A percentile compares a stretch with the other conserved stretches of the same genome.
Conservation (phyloP, 768 basidiomycete genomes). For the Brasilioporus rufonigricans region DNA sequence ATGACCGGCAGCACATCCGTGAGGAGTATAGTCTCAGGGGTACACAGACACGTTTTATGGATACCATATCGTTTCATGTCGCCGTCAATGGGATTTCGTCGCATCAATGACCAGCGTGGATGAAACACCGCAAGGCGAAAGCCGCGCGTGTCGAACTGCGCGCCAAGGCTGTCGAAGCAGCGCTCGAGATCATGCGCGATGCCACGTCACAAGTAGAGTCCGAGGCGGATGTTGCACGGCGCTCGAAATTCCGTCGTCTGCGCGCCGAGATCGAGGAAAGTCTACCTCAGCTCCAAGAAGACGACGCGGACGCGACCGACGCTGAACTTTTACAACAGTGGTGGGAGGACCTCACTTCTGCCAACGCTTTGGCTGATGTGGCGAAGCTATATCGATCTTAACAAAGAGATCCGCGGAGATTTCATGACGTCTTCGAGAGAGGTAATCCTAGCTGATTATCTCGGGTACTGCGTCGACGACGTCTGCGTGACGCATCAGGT, state of each 20-base stretch:
- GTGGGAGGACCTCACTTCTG: constrained; percentile 93
- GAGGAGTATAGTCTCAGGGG: constrained; percentile 78
- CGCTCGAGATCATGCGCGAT: constrained; percentile 51
- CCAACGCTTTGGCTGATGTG: constrained; percentile 90
- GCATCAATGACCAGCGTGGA: constrained; percentile 92
- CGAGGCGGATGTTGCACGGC: constrained; percentile 40
- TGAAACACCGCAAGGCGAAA: constrained; percentile 75
- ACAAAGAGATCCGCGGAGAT: constrained; percentile 76
- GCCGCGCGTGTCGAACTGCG: constrained; percentile 51
- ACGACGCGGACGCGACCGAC: constrained; percentile 39
- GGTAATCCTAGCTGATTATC: constrained; percentile 65
- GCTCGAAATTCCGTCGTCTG: constrained; percentile 39
- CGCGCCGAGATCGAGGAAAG: constrained; percentile 40
- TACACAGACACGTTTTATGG: constrained; percentile 78
- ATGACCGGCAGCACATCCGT: constrained; percentile 77
- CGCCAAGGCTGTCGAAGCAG: constrained; percentile 62
- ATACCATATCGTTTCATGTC: constrained; percentile 94
- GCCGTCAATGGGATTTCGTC: constrained; percentile 94
- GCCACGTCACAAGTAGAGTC: constrained; percentile 33
- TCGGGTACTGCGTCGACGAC: constrained; percentile 84
- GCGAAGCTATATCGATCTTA: constrained; percentile 76
- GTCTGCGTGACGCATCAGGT: constrained; percentile 84
- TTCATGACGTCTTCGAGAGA: constrained; percentile 68
- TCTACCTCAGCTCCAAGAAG: constrained; percentile 35
- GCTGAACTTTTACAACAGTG: constrained; percentile 49